Percentiles rank a stretch among this genome's conserved stretches.
phyloP scores from a whole-genome alignment of 2,329 filamentous ascomycete genomes.

The Epicoccum nigrum region DNA sequence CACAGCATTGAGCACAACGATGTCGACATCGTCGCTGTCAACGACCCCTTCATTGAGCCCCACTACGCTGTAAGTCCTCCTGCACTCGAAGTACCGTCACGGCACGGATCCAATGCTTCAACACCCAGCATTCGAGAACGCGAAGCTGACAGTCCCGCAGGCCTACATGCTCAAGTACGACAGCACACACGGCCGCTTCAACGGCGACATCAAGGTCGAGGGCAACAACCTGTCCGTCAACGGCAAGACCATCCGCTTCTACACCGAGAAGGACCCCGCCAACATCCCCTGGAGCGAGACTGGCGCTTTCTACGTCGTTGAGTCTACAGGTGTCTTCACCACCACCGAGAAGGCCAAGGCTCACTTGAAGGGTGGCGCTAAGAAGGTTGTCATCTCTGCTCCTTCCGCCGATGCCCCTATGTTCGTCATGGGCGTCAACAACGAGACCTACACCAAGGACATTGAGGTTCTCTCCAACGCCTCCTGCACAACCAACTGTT shows the following conservation, averaged over 20 bases:
- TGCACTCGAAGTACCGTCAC: neutral
- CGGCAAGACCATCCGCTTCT: conserved; percentile 94
- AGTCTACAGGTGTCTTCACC: conserved; percentile 99
- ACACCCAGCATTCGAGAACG: neutral
- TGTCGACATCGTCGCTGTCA: conserved; percentile 93
- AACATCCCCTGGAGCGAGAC: conserved; percentile 89
- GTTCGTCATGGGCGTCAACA: conserved; percentile 99
- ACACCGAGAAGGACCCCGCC: conserved; percentile 87
- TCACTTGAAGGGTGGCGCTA: conserved; percentile 95
- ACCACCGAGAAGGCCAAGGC: conserved; percentile 93
- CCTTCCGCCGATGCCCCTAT: conserved; percentile 96
- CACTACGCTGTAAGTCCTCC: conserved; percentile 85
- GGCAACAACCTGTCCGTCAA: conserved; percentile 81
- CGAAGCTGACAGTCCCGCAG: conserved; percentile 57
- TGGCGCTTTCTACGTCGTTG: conserved; percentile 90
- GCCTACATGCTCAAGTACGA: conserved; percentile 99
- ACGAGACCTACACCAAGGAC: conserved; percentile 88
- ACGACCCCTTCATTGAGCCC: conserved; percentile 99
- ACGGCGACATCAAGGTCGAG: conserved; percentile 81
- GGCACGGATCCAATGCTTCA: neutral
- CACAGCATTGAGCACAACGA: conserved; percentile 79
- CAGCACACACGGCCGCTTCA: conserved; percentile 95
- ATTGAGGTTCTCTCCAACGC: conserved; percentile 97
- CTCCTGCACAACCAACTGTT: conserved; percentile 99
- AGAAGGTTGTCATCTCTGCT: conserved; percentile 88